phyloP scores from a whole-genome alignment of 2,329 filamentous ascomycete species.

The Berkeleyomyces basicola region DNA sequence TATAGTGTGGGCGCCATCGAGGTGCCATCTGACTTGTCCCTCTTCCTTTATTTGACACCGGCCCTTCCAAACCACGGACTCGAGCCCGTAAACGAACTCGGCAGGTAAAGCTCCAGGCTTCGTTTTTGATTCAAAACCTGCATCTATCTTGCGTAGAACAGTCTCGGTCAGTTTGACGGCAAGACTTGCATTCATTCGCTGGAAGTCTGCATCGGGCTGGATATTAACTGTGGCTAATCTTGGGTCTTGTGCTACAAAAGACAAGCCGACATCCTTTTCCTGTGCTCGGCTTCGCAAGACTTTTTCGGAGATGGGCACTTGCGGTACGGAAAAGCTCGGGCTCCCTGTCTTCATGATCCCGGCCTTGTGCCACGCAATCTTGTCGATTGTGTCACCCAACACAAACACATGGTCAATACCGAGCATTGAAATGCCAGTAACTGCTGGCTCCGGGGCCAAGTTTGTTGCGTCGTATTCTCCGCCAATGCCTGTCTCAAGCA shows the following conservation, averaged over 20 bases:
- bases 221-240: conserved; percentile 31
- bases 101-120: conserved; percentile 30
- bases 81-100: conserved; percentile 56
- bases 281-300: conserved; percentile 34
- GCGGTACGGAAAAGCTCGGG: conserved; percentile 40
- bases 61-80: conserved; percentile 61
- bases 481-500: conserved; percentile 52
- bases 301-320: conserved; percentile 28
- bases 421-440: conserved; percentile 45
- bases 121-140: conserved; percentile 16
- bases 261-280: conserved; percentile 34
- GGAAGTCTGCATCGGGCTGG: conserved; percentile 37
- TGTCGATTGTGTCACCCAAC: conserved; percentile 44
- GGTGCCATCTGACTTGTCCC: conserved; percentile 52
- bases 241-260: conserved; percentile 29
- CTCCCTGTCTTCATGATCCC: conserved; percentile 49
- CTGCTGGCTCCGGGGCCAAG: conserved; percentile 39
- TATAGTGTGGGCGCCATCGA: conserved; percentile 85
- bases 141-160: conserved; percentile 29
- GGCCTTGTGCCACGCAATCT: conserved; percentile 60
- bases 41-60: conserved; percentile 46
- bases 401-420: conserved; percentile 52
- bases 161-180: conserved; percentile 36
- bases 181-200: conserved; percentile 40
- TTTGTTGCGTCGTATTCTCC: conserved; percentile 56